Conservation (phyloP, 176 grass and related monocot genomes). For the Aegilops tauschii region DNA sequence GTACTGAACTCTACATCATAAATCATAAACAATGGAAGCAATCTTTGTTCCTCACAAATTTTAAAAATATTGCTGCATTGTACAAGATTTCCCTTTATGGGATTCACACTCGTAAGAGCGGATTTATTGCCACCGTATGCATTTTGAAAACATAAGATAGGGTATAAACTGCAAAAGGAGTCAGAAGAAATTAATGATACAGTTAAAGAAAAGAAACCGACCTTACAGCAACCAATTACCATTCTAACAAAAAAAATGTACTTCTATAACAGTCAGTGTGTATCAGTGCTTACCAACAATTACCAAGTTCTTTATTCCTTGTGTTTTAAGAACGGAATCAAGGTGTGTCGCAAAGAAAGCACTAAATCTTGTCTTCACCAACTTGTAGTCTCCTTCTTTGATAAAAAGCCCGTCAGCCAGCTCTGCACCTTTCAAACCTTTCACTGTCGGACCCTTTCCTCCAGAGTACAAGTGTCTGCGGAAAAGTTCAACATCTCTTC, state of each 20-base stretch:
- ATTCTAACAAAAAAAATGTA: not conserved
- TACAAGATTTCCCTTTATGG: not conserved
- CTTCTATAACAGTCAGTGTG: not conserved
- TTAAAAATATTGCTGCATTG: not conserved
- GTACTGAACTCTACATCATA: not conserved
- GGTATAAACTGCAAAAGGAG: not conserved
- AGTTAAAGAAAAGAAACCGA: not conserved
- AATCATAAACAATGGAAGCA: not conserved
- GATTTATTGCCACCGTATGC: not conserved
- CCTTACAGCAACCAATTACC: not conserved
- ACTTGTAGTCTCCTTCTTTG: slow-evolving; percentile 81
- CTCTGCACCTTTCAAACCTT: slow-evolving; percentile 73
- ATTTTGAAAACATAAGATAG: not conserved
- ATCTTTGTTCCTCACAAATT: not conserved
- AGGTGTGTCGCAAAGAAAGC: slow-evolving; percentile 84
- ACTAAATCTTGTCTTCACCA: slow-evolving; percentile 96
- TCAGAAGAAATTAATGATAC: not conserved
- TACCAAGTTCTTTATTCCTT: slow-evolving; percentile 75
- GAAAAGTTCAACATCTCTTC: slow-evolving; percentile 86
- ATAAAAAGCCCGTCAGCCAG: slow-evolving; percentile 77
- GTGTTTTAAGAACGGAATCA: slow-evolving; percentile 71
- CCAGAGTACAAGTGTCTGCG: slow-evolving; percentile 65
- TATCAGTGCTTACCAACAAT: slow-evolving; percentile 65
- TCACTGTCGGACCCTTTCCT: slow-evolving; percentile 70
- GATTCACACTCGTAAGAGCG: not conserved